Base-by-base conservation (phyloP, 441 rosid species). In the Aleurites moluccanus region DNA sequence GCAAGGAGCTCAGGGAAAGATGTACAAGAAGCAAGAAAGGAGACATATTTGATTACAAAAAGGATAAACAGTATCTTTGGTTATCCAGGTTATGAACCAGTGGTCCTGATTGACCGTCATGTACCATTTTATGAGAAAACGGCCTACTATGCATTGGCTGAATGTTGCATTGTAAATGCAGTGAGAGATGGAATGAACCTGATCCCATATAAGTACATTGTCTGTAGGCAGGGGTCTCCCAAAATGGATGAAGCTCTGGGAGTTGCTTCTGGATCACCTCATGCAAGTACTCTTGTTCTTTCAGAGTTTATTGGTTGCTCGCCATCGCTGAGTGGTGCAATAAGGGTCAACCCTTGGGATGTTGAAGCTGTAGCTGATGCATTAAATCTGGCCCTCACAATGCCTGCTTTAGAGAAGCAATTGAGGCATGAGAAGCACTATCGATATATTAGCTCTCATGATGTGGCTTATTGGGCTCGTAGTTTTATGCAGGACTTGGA, bases 141-240 rank as follows among this genome's bases (percentile, higher is more conserved):
- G 18, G 97, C 97, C 25, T 92, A 92, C 75, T 92, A 89, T 77
- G 88, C 92, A 30, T 73, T 86, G 75, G 93, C 97, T 10, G 97
- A 90, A 64, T 90, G 95, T 77, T 92, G 95, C 76, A 72, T 92
- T 47, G 88, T 90, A 40, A 92, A 90, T 79, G 95, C 97, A 2
- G 90, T 92, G 45, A 82, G 97, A 75, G 97, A 92, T 44, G 97
- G 95, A 45, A 90, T 92, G 97, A 92, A 92, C 85, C 83, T 92
- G 47, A 86, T 89, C 72, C 97, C 97, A 2, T 92, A 92, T 80
- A 78, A 90, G 79, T 92, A 90, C 77, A 80, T 84, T 35, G 82
- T 90, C 35, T 90, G 92, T 70, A 81, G 97, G 83, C 97, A 92
- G 80, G 93, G 97, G 27, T 80, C 93, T 6, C 82, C 81, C 1